Percentiles rank a stretch among this genome's conserved stretches.
Conservation (phyloP, 1,284 basidiomycete genomes). For the Mycocalia duriaeana region DNA sequence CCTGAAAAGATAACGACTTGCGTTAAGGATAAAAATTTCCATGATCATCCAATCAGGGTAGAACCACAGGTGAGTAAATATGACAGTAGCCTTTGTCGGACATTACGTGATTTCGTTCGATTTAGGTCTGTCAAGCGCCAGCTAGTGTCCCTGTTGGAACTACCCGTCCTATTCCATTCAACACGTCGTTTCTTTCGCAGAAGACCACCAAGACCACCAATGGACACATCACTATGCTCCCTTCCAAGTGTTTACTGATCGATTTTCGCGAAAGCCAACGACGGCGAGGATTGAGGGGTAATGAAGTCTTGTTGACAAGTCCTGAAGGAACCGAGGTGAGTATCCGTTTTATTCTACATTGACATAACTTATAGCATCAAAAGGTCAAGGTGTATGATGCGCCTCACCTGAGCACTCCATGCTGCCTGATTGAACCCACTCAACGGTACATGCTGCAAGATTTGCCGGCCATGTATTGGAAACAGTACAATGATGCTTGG, state of each 20-base stretch:
- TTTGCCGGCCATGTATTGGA: slow-evolving; percentile 38
- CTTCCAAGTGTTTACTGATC: slow-evolving; percentile 42
- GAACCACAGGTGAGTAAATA: too few species aligned
- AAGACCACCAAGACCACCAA: slow-evolving; percentile 44
- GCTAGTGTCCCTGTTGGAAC: slow-evolving; percentile 33
- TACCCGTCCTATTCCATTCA: slow-evolving; percentile 29
- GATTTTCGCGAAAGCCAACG: slow-evolving; percentile 53
- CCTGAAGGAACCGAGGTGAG: slow-evolving; percentile 31
- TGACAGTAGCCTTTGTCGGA: too few species aligned
- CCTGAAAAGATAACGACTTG: too few species aligned
- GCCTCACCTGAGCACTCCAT: slow-evolving; percentile 44
- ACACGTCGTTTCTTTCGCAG: slow-evolving; percentile 32
- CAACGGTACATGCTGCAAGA: slow-evolving; percentile 27
- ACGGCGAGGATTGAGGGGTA: slow-evolving; percentile 38
- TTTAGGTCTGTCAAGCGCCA: too few species aligned
- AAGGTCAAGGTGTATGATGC: slow-evolving; percentile 26
- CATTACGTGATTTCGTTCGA: too few species aligned
- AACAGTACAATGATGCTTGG: slow-evolving; percentile 42
- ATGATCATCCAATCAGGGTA: too few species aligned
- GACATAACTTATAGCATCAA: not conserved
- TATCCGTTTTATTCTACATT: slow-evolving; percentile 1
- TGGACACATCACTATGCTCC: slow-evolving; percentile 44
- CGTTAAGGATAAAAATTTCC: too few species aligned
- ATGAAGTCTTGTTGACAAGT: slow-evolving; percentile 42
- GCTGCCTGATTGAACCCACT: slow-evolving; percentile 40